Conservation (phyloP, 768 basidiomycete genomes). For the Lepiota subincarnata region DNA sequence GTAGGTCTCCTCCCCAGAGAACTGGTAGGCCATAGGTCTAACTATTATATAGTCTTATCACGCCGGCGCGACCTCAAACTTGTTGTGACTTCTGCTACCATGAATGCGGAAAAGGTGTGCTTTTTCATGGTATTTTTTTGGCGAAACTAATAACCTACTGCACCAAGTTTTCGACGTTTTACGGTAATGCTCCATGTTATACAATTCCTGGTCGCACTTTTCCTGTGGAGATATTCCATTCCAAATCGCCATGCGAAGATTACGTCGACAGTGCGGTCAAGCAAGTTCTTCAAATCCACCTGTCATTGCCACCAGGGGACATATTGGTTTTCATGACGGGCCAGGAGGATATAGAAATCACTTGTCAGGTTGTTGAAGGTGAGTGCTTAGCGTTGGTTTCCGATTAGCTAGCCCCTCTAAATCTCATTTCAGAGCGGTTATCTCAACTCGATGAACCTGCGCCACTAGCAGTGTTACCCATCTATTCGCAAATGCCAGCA, state of each 20-base stretch:
- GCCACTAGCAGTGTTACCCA: slow-evolving; percentile 87
- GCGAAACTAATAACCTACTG: background rate
- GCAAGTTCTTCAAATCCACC: slow-evolving; percentile 94
- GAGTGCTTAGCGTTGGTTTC: slow-evolving; percentile 8
- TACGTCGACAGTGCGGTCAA: slow-evolving; percentile 98
- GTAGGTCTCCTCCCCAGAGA: slow-evolving; percentile 40
- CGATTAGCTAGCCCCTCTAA: background rate
- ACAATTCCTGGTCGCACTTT: slow-evolving; percentile 93
- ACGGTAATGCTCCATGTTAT: slow-evolving; percentile 91
- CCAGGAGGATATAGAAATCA: slow-evolving; percentile 98
- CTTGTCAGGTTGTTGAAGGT: slow-evolving; percentile 93
- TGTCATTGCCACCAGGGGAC: slow-evolving; percentile 90
- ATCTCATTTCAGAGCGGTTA: slow-evolving; percentile 65
- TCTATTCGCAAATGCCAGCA: slow-evolving; percentile 99
- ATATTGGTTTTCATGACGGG: slow-evolving; percentile 99
- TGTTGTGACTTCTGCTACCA: slow-evolving; percentile 97
- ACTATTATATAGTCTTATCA: slow-evolving; percentile 58
- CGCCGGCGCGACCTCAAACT: slow-evolving; percentile 90
- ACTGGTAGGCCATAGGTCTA: background rate
- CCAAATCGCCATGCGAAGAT: slow-evolving; percentile 98
- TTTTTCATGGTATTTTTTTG: background rate
- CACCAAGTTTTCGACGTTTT: slow-evolving; percentile 88
- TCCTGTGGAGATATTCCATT: slow-evolving; percentile 94
- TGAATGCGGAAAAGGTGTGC: slow-evolving; percentile 96
- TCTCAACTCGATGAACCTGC: slow-evolving; percentile 89